Percentiles rank a stretch among this genome's conserved stretches.
These are phyloP conservation scores for Vanderwaltozyma polyspora DNA, from an alignment of 805 yeast genomes.

Conservation along the genomic window DNA sequence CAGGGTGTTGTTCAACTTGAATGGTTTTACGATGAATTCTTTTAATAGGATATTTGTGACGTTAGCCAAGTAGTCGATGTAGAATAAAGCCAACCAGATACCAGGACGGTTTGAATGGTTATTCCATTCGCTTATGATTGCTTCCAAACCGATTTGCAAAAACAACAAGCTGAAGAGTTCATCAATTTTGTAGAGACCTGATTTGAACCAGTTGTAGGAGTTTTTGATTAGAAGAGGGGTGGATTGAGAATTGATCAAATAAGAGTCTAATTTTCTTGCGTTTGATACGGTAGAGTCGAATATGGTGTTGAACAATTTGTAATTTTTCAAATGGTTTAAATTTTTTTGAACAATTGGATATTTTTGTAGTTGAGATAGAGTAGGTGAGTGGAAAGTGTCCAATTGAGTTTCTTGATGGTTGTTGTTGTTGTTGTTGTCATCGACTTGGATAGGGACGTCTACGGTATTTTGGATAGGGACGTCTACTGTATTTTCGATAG, in stretches of 20 bases:
- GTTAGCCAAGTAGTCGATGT: slow-evolving; percentile 22
- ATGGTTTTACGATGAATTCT: slow-evolving; percentile 20
- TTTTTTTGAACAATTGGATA: not conserved
- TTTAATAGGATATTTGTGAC: slow-evolving; percentile 17
- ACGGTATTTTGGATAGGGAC: no score
- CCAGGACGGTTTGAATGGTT: slow-evolving; percentile 8
- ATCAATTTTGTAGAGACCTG: slow-evolving; percentile 9
- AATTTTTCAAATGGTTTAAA: no score
- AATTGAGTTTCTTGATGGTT: no score
- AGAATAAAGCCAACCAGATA: slow-evolving; percentile 20
- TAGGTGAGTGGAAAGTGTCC: not conserved
- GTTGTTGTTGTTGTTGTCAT: no score
- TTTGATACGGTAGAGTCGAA: no score
- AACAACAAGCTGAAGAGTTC: slow-evolving; percentile 16
- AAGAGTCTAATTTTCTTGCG: no score
- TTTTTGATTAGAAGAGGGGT: slow-evolving; percentile 11
- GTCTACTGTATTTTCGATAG: not conserved
- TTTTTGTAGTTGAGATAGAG: not conserved
- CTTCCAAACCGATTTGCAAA: slow-evolving; percentile 21
- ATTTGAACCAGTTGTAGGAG: slow-evolving; percentile 6
- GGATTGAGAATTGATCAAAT: slow-evolving; percentile 8
- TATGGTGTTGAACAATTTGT: no score
- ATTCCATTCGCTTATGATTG: slow-evolving; percentile 9
- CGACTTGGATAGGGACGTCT: no score
- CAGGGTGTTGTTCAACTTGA: not conserved